Evolutionary conservation across 345 rosid genomes (phyloP).

Genomic region (Salix purpurea): DNA sequence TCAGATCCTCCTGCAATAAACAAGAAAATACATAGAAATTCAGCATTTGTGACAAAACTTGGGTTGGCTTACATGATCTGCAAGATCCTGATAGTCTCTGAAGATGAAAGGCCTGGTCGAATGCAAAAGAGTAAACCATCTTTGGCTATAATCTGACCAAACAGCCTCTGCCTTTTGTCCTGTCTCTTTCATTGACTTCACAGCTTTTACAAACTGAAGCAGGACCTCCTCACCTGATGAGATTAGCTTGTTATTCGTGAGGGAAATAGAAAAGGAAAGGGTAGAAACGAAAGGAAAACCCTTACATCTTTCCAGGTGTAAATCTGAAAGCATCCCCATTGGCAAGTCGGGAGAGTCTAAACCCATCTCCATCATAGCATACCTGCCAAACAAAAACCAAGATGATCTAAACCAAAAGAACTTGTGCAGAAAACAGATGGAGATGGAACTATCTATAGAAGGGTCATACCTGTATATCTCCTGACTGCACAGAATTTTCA

Average conservation of each 20-base stretch:
- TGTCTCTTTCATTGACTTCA: slow-evolving; percentile 40
- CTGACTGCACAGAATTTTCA: slow-evolving; percentile 64
- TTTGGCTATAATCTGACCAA: slow-evolving; percentile 73
- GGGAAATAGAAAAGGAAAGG: background rate
- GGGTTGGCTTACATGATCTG: slow-evolving; percentile 51
- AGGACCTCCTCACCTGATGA: slow-evolving; percentile 60
- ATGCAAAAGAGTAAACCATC: slow-evolving; percentile 71
- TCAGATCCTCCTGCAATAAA: no score
- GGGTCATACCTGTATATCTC: slow-evolving; percentile 56
- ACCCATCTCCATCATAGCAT: slow-evolving; percentile 71
- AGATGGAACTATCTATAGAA: background rate
- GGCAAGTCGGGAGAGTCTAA: slow-evolving; percentile 68
- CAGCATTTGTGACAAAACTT: no score
- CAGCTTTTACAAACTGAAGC: slow-evolving; percentile 42
- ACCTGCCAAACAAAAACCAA: slow-evolving; percentile 29
- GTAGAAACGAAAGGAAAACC: no score
- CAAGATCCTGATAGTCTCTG: slow-evolving; percentile 58
- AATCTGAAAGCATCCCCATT: slow-evolving; percentile 54
- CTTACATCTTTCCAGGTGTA: slow-evolving; percentile 65
- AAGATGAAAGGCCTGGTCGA: slow-evolving; percentile 61
- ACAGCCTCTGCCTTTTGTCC: slow-evolving; percentile 56
- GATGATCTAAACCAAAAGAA: no score
- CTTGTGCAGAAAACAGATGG: background rate
- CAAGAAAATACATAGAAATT: no score
- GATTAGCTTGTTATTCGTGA: background rate